A percentile compares a stretch with the other conserved stretches of the same genome.
Evolutionary conservation across 164 flowering plant genomes (phyloP).

Genomic region (Saururus chinensis): DNA sequence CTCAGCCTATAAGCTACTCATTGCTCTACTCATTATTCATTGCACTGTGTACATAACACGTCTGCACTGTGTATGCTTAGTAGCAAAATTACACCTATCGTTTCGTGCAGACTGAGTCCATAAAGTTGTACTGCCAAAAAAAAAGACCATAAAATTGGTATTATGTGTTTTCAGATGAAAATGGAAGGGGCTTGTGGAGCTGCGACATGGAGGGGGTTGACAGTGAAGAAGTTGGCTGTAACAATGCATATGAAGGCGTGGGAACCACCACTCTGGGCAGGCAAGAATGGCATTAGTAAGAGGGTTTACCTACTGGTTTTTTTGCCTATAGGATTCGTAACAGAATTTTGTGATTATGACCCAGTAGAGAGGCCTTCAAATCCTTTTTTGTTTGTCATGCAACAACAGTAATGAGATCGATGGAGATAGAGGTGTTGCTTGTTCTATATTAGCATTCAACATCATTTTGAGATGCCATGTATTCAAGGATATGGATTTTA

Average conservation of each 20-base stretch:
- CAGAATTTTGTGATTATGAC: neutral
- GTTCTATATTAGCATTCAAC: too few relatives aligned
- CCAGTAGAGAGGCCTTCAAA: neutral
- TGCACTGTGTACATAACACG: neutral
- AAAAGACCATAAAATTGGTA: neutral
- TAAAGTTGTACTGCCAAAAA: too few relatives aligned
- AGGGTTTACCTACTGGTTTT: neutral
- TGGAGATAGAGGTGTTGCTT: too few relatives aligned
- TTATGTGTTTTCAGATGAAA: constrained; percentile 50
- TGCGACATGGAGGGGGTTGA: constrained; percentile 74
- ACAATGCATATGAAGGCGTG: constrained; percentile 80
- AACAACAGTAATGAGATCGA: too few relatives aligned
- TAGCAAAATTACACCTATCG: too few relatives aligned
- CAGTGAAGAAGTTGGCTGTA: constrained; percentile 64
- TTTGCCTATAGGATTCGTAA: neutral
- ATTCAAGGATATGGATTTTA: too few relatives aligned
- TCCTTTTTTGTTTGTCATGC: neutral
- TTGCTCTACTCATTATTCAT: too few relatives aligned
- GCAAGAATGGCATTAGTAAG: constrained; percentile 54
- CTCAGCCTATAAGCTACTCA: neutral
- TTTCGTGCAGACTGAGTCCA: neutral
- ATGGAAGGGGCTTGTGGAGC: constrained; percentile 93
- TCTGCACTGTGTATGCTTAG: too few relatives aligned
- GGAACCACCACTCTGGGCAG: constrained; percentile 82
- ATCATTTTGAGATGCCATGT: too few relatives aligned